Base-by-base conservation (phyloP, 2,329 filamentous ascomycete species). In the Penicillium sp. region DNA sequence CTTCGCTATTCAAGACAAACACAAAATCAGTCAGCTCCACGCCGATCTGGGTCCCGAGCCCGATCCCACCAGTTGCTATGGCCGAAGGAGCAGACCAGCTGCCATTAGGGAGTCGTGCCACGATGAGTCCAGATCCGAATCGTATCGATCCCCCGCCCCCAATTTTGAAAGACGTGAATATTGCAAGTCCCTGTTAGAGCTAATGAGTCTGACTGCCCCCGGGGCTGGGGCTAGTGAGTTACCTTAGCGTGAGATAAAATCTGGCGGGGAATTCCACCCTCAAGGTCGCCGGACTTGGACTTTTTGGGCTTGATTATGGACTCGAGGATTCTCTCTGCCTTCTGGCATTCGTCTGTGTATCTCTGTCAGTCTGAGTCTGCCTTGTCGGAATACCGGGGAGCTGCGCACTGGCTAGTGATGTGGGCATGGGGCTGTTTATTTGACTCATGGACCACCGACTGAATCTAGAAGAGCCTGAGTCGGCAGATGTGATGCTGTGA, bases 1-100 rank as follows among this genome's bases (percentile, higher is more conserved):
- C 77, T 23, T 79, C 71, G 55, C 95, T 89, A 67, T 95, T 96
- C 48, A 98, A 79, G 45, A 96, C 94, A 67, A 96, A 95, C 60
- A 98, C 90, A 59, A 96, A 96, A 49, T 72, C 68, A 9, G 69
- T 71, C 15, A 71, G 50, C 45, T 72, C 69, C 41, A 70, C 62
- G 2, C 69, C 69, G 23, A 68, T 61, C 42, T 69, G 67, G 16
- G 66, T 66, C 15, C 69, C 69, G 36, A 68, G 63, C 2, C 69
- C 69, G 13, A 62, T 56, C 9, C 69, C 69, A 3, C 56, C 61
- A 1, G 62, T 66, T 10, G 60, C 61, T 17, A 72, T 62, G 5
- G 68, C 69, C 1, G 67, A 70, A 1, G 69, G 69, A 1, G 66
- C 65, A 4, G 68, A 71, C 69, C 69, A 72, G 22, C 52, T 57